These are phyloP conservation scores for Aspergillus puulaauensis DNA, from an alignment of 2,329 filamentous ascomycete genomes.

Conservation along the genomic window DNA sequence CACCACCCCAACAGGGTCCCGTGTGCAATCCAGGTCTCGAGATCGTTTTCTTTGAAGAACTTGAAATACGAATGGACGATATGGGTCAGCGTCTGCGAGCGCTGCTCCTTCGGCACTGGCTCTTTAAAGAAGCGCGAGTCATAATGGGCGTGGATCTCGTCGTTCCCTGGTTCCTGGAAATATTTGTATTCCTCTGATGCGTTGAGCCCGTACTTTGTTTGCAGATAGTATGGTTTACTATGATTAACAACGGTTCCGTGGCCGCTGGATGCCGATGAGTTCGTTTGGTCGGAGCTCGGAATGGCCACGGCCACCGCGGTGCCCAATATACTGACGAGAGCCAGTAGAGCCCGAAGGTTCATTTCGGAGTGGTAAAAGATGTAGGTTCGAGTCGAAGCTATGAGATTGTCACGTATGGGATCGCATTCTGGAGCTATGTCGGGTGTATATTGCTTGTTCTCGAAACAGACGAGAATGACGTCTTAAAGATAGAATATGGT, in stretches of 20 bases:
- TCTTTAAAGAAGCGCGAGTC: constrained; percentile 68
- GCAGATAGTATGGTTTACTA: constrained; percentile 16
- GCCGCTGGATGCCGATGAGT: constrained; percentile 2
- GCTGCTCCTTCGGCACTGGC: constrained; percentile 64
- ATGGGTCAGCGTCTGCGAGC: constrained; percentile 64
- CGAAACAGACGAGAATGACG: not conserved
- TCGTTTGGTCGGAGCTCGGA: constrained; percentile 14
- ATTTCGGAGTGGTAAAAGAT: constrained; percentile 15
- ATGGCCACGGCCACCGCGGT: constrained; percentile 18
- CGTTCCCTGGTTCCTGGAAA: constrained; percentile 64
- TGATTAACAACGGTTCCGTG: constrained; percentile 15
- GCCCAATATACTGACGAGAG: constrained; percentile 20
- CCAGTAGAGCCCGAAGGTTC: constrained; percentile 19
- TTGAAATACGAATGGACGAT: constrained; percentile 73
- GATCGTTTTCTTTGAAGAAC: constrained; percentile 61
- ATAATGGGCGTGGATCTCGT: constrained; percentile 67
- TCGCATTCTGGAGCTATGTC: constrained; percentile 6
- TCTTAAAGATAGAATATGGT: constrained; percentile 1
- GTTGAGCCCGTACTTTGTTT: constrained; percentile 28
- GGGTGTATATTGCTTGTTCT: not conserved
- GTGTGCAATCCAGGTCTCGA: constrained; percentile 86
- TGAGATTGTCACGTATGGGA: not conserved
- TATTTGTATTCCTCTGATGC: constrained; percentile 53
- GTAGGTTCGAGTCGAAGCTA: not conserved
- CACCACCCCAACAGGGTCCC: constrained; percentile 84